Evolutionary conservation across 164 flowering plant genomes (phyloP).

Genomic region (Stephania japonica): DNA sequence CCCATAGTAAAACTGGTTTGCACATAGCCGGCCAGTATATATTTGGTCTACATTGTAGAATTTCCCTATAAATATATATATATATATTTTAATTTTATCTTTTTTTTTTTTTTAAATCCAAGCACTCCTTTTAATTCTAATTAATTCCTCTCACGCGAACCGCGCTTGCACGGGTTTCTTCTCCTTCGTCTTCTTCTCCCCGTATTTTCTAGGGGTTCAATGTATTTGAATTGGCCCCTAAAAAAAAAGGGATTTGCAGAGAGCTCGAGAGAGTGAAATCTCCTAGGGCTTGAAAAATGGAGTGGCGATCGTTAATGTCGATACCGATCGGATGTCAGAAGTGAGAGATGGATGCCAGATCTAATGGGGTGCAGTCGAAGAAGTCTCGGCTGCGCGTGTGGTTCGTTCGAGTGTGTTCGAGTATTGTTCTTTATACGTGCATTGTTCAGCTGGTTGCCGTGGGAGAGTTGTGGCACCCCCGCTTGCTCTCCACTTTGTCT

Average conservation of each 20-base stretch:
- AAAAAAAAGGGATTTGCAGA: not conserved
- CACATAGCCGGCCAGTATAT: no score
- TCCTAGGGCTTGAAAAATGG: not conserved
- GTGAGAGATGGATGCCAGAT: slow-evolving; percentile 68
- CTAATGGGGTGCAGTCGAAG: slow-evolving; percentile 33
- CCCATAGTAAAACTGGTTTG: no score
- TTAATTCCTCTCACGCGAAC: not conserved
- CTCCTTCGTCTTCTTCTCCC: not conserved
- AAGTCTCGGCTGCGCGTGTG: slow-evolving; percentile 66
- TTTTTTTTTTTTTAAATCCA: not conserved
- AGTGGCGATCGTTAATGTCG: slow-evolving; percentile 18
- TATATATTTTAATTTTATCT: no score
- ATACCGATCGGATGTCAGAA: slow-evolving; percentile 20
- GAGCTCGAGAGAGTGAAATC: not conserved
- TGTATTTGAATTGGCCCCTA: not conserved
- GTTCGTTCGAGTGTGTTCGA: slow-evolving; percentile 82
- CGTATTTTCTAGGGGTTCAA: not conserved
- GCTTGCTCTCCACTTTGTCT: slow-evolving; percentile 29
- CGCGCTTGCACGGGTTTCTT: not conserved
- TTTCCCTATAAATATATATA: no score
- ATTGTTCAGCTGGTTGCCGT: slow-evolving; percentile 81
- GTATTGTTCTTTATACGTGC: slow-evolving; percentile 87
- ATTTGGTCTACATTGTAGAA: no score
- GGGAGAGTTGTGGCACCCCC: slow-evolving; percentile 76
- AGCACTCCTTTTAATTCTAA: no score